phyloP scores from a whole-genome alignment of 2,329 filamentous ascomycete species.

The Aurifilum marmelostoma region DNA sequence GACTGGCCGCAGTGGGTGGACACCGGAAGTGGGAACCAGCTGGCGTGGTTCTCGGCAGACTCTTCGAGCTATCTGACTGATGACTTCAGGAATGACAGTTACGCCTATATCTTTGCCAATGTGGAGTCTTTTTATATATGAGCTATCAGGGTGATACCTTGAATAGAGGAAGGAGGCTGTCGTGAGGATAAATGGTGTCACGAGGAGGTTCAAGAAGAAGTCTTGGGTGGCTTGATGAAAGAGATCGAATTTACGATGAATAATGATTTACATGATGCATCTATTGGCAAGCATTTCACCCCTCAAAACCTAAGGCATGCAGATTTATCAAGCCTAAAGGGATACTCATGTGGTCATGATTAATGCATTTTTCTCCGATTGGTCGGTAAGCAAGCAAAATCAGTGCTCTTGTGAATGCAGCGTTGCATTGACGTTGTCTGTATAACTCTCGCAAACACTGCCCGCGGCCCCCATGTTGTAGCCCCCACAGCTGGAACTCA shows the following conservation, averaged over 20 bases:
- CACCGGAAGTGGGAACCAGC: conserved; percentile 41
- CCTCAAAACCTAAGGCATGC: no score
- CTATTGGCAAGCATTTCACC: no score
- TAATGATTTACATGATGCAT: neutral
- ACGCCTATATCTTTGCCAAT: conserved; percentile 32
- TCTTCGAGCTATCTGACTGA: conserved; percentile 38
- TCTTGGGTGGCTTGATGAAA: neutral
- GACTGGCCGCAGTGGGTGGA: conserved; percentile 49
- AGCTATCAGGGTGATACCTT: neutral
- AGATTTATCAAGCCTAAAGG: no score
- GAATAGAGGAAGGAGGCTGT: neutral
- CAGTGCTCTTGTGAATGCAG: no score
- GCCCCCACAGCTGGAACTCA: no score
- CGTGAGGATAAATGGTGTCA: neutral
- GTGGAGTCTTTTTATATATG: conserved; percentile 26
- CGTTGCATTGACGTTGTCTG: no score
- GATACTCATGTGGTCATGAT: no score
- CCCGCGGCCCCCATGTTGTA: no score
- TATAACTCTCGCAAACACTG: no score
- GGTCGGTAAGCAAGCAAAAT: no score
- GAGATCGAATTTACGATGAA: neutral
- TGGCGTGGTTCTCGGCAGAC: conserved; percentile 50
- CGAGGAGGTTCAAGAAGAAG: neutral
- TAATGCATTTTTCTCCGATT: no score
- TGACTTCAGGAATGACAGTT: conserved; percentile 42